Conservation (phyloP, 176 grass and related monocot species). For the barley (Hordeum vulgare) region DNA sequence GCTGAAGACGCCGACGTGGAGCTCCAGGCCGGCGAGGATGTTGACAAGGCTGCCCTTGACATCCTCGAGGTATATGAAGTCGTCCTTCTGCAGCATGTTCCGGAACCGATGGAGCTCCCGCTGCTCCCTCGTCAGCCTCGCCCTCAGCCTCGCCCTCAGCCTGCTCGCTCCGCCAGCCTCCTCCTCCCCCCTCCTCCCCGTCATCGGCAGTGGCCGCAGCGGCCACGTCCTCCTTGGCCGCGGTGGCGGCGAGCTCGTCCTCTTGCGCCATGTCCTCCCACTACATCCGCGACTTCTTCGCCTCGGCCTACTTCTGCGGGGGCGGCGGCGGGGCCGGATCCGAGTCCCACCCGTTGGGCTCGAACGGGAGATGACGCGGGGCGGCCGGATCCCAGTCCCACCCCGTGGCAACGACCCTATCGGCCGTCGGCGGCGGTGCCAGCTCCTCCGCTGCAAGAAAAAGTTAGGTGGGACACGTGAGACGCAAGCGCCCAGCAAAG, state of each 20-base stretch:
- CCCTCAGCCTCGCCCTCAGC: no score
- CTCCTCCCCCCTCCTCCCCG: background rate
- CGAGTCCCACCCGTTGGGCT: no score
- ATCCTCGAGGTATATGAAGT: conserved; percentile 27
- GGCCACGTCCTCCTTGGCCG: conserved; percentile 48
- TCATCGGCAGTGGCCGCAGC: conserved; percentile 5
- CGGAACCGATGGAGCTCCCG: conserved; percentile 30
- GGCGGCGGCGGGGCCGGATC: conserved; percentile 9
- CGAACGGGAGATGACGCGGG: no score
- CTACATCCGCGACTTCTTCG: conserved; percentile 17
- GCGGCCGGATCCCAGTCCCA: no score
- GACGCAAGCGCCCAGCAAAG: no score
- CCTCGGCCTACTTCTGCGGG: background rate
- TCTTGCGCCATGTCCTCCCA: conserved; percentile 83
- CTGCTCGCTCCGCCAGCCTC: no score
- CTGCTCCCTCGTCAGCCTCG: conserved; percentile 34
- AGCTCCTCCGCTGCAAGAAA: no score
- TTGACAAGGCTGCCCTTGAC: conserved; percentile 33
- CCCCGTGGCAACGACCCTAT: no score
- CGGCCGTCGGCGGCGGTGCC: no score
- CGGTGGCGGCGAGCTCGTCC: conserved; percentile 57
- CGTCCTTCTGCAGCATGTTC: conserved; percentile 25
- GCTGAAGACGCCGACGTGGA: conserved; percentile 42
- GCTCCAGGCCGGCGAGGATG: conserved; percentile 34
- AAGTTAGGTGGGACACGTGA: no score